Base-by-base conservation (phyloP, 805 yeast species). In the Saccharomyces eubayanus region DNA sequence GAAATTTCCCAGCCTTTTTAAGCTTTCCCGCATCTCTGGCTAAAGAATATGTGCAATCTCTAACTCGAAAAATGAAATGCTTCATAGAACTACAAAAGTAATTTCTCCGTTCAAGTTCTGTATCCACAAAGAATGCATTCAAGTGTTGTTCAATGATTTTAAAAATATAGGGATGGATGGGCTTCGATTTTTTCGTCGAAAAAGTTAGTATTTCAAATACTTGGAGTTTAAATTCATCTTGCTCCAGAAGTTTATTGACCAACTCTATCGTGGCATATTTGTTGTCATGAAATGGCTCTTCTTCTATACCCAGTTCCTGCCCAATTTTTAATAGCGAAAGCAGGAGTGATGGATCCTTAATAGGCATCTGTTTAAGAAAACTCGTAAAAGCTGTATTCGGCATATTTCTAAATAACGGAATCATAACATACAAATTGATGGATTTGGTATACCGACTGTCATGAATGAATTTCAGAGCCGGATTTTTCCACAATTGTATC, bases 81-180 rank as follows among this genome's bases (percentile, higher is more conserved):
- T 84, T 77, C 53, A 90, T 68, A 16, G 80, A 62, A 2, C 92
- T 82, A 28, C 75, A 74, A 51, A 87, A 81, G 48, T 80, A 83
- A 57, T 83, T 84, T 62, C 97, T 74, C 0, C 80, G 74, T 56
- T 86, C 91, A 14, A 88, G 75, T 53, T 84, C 82, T 20, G 79
- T 74, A 55, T 87, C 95, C n/a, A 78, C 74, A 54, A 85, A 77
- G 56, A 84, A 75, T 3, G 77, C 69, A 30, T 78, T 79, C 4
- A 84, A 61, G 30, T 77, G 69, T 0, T 72, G 64, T 41, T 68
- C 59, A 0, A 90, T 58, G 0, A 79, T 60, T 0, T 73, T 71
- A 53, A 78, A 78, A 0, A 80, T 72, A 28, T 65, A 65, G 0
- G 69, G 49, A 0, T 80, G 74, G 2, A 91, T 75, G 0, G 82